A percentile compares a stretch with the other conserved stretches of the same genome.
phyloP scores from a whole-genome alignment of 192 early-diverging fungal genomes.

The Chytriomyces confervae region DNA sequence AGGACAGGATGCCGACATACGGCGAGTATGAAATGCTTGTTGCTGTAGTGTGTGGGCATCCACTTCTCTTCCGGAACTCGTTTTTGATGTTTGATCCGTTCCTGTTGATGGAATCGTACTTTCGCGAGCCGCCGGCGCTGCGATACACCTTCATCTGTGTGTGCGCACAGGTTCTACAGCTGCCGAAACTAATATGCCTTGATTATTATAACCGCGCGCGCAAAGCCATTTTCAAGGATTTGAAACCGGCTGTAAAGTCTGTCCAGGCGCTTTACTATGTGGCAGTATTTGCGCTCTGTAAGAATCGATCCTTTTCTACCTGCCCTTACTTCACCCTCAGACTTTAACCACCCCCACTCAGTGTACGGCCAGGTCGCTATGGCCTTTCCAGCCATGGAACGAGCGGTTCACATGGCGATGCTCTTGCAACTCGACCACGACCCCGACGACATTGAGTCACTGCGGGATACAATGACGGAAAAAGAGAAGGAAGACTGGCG shows the following conservation, averaged over 20 bases:
- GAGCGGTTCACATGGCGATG: background rate
- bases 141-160: background rate
- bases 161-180: background rate
- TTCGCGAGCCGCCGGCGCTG: background rate
- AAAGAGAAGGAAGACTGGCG: background rate
- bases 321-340: too few species aligned
- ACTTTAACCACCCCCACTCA: too few species aligned
- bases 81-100: slow-evolving; percentile 1
- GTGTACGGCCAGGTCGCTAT: background rate
- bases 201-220: background rate
- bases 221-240: background rate
- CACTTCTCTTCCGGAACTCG: background rate
- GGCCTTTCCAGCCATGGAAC: background rate
- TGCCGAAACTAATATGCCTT: background rate
- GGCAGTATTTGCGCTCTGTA: background rate
- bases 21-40: too few species aligned
- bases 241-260: background rate
- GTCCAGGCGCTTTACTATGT: background rate
- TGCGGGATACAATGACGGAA: background rate
- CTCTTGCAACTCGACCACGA: background rate
- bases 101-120: background rate
- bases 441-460: background rate
- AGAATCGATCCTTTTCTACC: too few species aligned
- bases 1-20: too few species aligned
- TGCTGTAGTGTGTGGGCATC: background rate